phyloP scores from a whole-genome alignment of 1,284 basidiomycete genomes.

The Porogramme epimiltina region DNA sequence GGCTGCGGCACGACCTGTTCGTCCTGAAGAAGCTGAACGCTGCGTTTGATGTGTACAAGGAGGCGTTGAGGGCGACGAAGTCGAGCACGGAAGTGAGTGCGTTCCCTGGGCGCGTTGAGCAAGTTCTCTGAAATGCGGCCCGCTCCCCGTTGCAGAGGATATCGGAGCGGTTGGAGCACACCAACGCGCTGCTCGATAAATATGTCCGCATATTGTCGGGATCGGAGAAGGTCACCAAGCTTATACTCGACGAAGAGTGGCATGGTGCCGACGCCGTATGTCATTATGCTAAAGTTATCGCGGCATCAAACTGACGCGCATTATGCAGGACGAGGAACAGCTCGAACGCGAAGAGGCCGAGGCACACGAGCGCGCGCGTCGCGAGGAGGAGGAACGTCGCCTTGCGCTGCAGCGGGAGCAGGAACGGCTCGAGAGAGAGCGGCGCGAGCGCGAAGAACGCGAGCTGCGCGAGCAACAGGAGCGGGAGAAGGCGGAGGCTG shows the following conservation, averaged over 20 bases:
- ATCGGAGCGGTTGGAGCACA: slow-evolving; percentile 63
- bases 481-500: slow-evolving; percentile 24
- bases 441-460: slow-evolving; percentile 47
- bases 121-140: background rate
- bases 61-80: slow-evolving; percentile 60
- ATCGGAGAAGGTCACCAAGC: slow-evolving; percentile 62
- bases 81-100: slow-evolving; percentile 66
- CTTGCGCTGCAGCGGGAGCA: slow-evolving; percentile 33
- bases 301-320: too few relatives aligned
- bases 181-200: slow-evolving; percentile 70
- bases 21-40: slow-evolving; percentile 71
- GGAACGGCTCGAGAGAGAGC: slow-evolving; percentile 43
- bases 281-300: slow-evolving; percentile 2
- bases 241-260: slow-evolving; percentile 78
- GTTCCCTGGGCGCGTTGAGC: too few relatives aligned
- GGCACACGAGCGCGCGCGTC: slow-evolving; percentile 45
- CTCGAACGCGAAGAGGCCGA: slow-evolving; percentile 52
- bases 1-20: slow-evolving; percentile 69
- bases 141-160: slow-evolving; percentile 36
- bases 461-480: slow-evolving; percentile 44
- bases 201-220: slow-evolving; percentile 69
- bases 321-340: slow-evolving; percentile 55
- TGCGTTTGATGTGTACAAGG: slow-evolving; percentile 65
- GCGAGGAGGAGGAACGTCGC: slow-evolving; percentile 52
- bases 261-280: slow-evolving; percentile 68